Conservation (phyloP, 129 eudicot species). For the Logfia minima region DNA sequence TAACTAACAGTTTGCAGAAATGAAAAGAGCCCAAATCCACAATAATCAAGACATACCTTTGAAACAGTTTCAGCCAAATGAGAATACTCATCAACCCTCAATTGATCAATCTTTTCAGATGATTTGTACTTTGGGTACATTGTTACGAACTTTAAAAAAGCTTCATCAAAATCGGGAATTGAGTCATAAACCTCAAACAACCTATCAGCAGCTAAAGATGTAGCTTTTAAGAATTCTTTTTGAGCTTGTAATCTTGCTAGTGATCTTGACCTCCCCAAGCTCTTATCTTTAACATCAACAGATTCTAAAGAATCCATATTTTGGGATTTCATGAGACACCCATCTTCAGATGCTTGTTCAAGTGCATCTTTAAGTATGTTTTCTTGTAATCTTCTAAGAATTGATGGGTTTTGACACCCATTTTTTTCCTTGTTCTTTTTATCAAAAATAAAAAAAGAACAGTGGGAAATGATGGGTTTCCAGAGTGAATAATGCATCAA, state of each 20-base stretch:
- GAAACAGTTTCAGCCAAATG: slow-evolving; percentile 43
- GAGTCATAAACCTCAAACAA: slow-evolving; percentile 35
- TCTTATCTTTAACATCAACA: slow-evolving; percentile 37
- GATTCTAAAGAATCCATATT: slow-evolving; percentile 42
- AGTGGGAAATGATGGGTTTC: slow-evolving; percentile 62
- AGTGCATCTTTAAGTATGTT: slow-evolving; percentile 62
- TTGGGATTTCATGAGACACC: slow-evolving; percentile 51
- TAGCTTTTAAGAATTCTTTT: slow-evolving; percentile 50
- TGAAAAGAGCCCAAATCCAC: slow-evolving; percentile 66
- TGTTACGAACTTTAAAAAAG: slow-evolving; percentile 46
- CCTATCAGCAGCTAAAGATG: slow-evolving; percentile 50
- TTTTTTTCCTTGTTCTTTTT: slow-evolving; percentile 47
- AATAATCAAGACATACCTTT: slow-evolving; percentile 66
- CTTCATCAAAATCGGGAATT: slow-evolving; percentile 39
- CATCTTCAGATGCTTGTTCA: slow-evolving; percentile 77
- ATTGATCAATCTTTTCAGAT: slow-evolving; percentile 48
- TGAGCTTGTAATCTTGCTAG: slow-evolving; percentile 57
- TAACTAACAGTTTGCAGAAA: slow-evolving; percentile 51
- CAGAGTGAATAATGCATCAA: slow-evolving; percentile 80
- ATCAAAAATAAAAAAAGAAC: slow-evolving; percentile 51
- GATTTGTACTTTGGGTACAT: slow-evolving; percentile 58
- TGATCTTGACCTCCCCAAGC: slow-evolving; percentile 55
- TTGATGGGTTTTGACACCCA: slow-evolving; percentile 48
- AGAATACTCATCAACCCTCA: slow-evolving; percentile 52
- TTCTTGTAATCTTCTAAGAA: slow-evolving; percentile 55